phyloP scores from a whole-genome alignment of 495 filamentous ascomycete species.

The Neurospora hispaniola region DNA sequence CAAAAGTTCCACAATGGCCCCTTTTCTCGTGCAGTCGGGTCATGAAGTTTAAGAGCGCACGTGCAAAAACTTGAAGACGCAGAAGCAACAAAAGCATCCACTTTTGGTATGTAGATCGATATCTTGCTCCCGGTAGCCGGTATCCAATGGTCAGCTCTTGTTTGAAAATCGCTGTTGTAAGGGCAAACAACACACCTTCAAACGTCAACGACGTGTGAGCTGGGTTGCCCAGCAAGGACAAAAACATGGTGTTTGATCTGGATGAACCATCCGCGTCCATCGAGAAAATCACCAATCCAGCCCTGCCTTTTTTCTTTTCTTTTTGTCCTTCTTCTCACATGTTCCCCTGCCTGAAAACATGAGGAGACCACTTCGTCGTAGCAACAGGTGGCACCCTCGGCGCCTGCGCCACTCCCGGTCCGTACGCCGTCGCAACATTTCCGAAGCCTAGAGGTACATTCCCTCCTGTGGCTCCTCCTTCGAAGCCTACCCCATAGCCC shows the following conservation, averaged over 20 bases:
- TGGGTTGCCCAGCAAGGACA: background rate
- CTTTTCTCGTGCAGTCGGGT: background rate
- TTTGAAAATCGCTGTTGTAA: background rate
- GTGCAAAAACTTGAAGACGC: background rate
- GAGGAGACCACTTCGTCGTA: background rate
- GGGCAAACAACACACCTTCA: background rate
- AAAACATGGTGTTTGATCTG: background rate
- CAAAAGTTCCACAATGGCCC: background rate
- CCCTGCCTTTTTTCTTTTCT: too few relatives aligned
- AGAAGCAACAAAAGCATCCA: background rate
- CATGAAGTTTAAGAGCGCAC: background rate
- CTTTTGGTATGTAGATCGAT: background rate
- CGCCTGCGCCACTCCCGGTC: background rate
- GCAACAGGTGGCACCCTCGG: background rate
- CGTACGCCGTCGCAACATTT: background rate
- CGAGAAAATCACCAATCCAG: background rate
- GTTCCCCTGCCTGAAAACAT: background rate
- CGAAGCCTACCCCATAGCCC: background rate
- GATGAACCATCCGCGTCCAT: background rate
- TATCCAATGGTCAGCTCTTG: background rate
- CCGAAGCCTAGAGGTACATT: background rate
- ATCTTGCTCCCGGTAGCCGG: background rate
- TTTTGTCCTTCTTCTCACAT: background rate
- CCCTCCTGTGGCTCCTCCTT: background rate
- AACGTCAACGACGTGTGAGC: background rate